Percentiles rank a stretch among this genome's conserved stretches.
phyloP scores from a whole-genome alignment of 2,329 filamentous ascomycete genomes.

The Diaporthe amygdali region DNA sequence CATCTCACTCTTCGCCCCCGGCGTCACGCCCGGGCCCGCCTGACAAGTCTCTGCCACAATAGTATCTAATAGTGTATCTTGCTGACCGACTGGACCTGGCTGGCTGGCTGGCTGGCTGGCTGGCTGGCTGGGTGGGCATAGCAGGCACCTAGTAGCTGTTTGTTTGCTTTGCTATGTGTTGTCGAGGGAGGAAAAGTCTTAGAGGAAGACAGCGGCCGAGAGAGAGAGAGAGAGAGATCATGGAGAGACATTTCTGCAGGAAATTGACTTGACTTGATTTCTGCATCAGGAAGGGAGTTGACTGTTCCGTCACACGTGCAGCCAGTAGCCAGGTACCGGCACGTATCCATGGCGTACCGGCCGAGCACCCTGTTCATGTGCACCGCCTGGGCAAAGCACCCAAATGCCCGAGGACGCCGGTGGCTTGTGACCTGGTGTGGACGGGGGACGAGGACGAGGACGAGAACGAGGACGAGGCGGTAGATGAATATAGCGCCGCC shows the following conservation, averaged over 20 bases:
- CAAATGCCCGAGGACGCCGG: not conserved
- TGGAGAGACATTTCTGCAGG: not conserved
- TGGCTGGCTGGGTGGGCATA: no score
- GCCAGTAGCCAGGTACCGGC: not conserved
- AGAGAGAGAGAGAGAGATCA: not conserved
- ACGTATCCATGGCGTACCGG: conserved; percentile 10
- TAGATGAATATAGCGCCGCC: not conserved
- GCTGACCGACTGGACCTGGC: no score
- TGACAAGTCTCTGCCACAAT: no score
- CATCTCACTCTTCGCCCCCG: not conserved
- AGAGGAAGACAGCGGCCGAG: not conserved
- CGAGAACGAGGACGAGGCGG: not conserved
- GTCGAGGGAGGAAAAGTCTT: no score
- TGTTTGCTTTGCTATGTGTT: not conserved
- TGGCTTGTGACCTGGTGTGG: not conserved
- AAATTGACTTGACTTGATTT: not conserved
- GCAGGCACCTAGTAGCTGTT: not conserved
- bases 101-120: not conserved
- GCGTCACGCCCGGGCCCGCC: not conserved
- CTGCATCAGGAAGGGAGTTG: conserved; percentile 12
- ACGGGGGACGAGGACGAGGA: not conserved
- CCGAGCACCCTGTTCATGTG: not conserved
- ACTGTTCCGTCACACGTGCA: conserved; percentile 8
- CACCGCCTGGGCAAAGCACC: not conserved
- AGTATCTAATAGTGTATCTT: not conserved